Base-by-base conservation (phyloP, 2,329 filamentous ascomycete genomes). In the Fusarium xyrophilum region DNA sequence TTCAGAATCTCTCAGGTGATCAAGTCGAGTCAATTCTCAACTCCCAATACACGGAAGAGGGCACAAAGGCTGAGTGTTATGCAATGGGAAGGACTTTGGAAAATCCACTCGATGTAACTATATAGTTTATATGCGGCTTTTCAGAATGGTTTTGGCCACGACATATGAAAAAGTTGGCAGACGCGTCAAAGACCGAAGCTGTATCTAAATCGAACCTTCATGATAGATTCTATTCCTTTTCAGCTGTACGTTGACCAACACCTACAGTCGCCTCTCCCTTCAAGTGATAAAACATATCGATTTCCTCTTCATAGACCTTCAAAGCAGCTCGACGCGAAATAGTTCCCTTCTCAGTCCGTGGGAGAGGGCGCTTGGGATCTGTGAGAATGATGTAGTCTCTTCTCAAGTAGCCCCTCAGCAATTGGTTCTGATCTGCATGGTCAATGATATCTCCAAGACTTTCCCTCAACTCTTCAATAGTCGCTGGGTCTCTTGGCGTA, bases 121-220 rank as follows among this genome's bases (percentile, higher is more conserved):
- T 1, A 11, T 30, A 52, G 35, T n/a, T 30, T 8, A 1, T 19
- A 11, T 0, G 2, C 2, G 7, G 25, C 2, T n/a, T 28, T 4
- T 7, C 2, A 13, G 0, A 12, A 13, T 4, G 3, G 2, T 3
- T 6, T 2, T 42, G 0, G 15, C 11, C 5, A 13, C 13, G 5
- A 13, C 0, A 10, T 1, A 7, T 23, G 14, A 17, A 9, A 11
- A 5, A 14, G 14, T 9, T 3, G 17, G 11, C 3, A 9, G 3
- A 19, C 5, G 38, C 5, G 9, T 14, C 0, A 0, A 7, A 5
- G 2, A 43, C 2, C 6, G 5, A 4, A 19, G 6, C 17, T 3
- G 10, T 27, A 7, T 5, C 17, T 19, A 25, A 5, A 21, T 15
- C 7, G 2, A 8, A 6, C 0, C 3, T 2, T 1, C 2, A 7